Conservation (phyloP, 2,329 filamentous ascomycete species). For the Penicillium sumatraense region DNA sequence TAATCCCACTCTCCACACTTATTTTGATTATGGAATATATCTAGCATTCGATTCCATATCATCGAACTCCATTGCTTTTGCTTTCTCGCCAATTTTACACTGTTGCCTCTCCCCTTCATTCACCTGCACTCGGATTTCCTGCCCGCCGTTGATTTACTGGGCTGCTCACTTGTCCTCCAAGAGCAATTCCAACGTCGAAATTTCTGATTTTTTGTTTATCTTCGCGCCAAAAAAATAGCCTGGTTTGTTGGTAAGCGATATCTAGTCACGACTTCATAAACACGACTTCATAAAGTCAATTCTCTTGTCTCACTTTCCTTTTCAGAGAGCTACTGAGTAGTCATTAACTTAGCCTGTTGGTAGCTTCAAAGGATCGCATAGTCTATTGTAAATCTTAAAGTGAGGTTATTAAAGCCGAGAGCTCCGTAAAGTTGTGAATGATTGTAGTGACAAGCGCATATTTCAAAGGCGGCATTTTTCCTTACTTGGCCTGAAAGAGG, state of each 20-base stretch:
- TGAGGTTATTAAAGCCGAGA: too few species aligned
- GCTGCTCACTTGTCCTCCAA: conserved; percentile 13
- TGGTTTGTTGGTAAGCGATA: background rate
- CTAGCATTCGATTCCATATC: conserved; percentile 8
- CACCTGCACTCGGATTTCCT: conserved; percentile 2
- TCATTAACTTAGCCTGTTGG: too few species aligned
- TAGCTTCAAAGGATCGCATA: background rate
- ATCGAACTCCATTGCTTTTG: conserved; percentile 5
- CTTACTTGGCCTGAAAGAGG: background rate
- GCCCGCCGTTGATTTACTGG: background rate
- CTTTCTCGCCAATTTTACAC: conserved; percentile 1
- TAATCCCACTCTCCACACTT: conserved; percentile 21
- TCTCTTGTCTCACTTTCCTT: background rate
- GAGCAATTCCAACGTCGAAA: conserved; percentile 13
- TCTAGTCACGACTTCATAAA: background rate
- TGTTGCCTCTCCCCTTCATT: background rate
- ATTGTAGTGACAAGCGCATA: background rate
- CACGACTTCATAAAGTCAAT: background rate
- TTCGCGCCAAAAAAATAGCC: background rate
- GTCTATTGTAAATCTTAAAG: background rate
- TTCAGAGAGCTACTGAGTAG: too few species aligned
- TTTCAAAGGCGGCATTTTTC: background rate
- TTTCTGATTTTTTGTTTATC: background rate
- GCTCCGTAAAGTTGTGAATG: too few species aligned
- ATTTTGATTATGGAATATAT: conserved; percentile 1